Evolutionary conservation across 495 filamentous ascomycete species (phyloP).

Genomic region (Glonium stellatum): DNA sequence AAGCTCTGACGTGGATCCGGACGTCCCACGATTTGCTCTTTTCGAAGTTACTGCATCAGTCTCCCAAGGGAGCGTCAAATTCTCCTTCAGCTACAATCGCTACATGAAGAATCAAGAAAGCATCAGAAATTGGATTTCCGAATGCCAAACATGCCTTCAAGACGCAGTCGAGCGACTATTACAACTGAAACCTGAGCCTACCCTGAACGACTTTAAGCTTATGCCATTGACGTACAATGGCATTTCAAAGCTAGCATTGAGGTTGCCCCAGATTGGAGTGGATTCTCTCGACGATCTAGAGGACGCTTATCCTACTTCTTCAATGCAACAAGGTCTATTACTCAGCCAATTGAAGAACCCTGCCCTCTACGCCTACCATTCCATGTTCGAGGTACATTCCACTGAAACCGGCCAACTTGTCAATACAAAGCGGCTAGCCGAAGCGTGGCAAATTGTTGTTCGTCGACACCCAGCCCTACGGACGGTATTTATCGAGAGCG

Average conservation of each 20-base stretch:
- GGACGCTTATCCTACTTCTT: slow-evolving; percentile 42
- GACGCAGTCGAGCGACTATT: slow-evolving; percentile 13
- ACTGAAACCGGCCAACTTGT: slow-evolving; percentile 42
- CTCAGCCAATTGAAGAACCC: slow-evolving; percentile 46
- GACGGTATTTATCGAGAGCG: slow-evolving; percentile 51
- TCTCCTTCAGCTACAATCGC: too few relatives aligned
- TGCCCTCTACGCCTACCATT: too few relatives aligned
- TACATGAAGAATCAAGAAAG: too few relatives aligned
- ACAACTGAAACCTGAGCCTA: slow-evolving; percentile 20
- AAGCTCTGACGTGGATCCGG: not conserved
- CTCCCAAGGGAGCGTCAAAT: too few relatives aligned
- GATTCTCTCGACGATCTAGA: slow-evolving; percentile 36
- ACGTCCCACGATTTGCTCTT: slow-evolving; percentile 6
- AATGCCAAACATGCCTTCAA: slow-evolving; percentile 23
- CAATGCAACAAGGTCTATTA: slow-evolving; percentile 43
- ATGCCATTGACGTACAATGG: slow-evolving; percentile 32
- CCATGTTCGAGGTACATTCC: slow-evolving; percentile 44
- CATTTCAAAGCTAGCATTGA: too few relatives aligned
- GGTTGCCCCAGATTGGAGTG: too few relatives aligned
- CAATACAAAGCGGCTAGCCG: slow-evolving; percentile 27
- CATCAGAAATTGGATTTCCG: too few relatives aligned
- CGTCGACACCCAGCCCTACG: slow-evolving; percentile 48
- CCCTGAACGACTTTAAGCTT: slow-evolving; percentile 30
- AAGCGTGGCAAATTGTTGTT: slow-evolving; percentile 51
- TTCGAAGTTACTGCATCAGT: slow-evolving; percentile 35